A percentile compares a stretch with the other conserved stretches of the same genome.
Evolutionary conservation across 1,284 basidiomycete species (phyloP).

Genomic region (Volvariella surrecta): DNA sequence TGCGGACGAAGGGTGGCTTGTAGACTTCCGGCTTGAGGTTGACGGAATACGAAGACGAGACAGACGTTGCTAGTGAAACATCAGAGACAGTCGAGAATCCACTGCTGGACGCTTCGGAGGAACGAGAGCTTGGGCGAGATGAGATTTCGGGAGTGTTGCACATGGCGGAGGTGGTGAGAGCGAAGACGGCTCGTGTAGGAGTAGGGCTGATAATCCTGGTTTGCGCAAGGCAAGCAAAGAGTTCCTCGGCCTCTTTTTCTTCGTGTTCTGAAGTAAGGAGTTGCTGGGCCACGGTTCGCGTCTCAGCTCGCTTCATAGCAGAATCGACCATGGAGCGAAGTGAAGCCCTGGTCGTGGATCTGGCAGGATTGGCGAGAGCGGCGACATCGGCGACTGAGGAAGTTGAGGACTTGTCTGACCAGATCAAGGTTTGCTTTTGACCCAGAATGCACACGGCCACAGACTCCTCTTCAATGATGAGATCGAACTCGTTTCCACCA

Average conservation of each 20-base stretch:
- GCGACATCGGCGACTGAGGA: constrained; percentile 11
- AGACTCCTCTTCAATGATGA: constrained; percentile 57
- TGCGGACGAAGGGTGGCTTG: constrained; percentile 4
- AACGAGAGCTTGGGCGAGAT: constrained; percentile 26
- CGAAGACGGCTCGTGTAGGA: constrained; percentile 48
- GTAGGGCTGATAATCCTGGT: constrained; percentile 53
- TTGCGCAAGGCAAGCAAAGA: constrained; percentile 60
- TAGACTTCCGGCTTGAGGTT: constrained; percentile 1
- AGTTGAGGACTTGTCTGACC: constrained; percentile 35
- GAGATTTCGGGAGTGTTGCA: background rate
- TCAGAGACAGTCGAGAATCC: constrained; percentile 19
- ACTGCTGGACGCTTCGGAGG: constrained; percentile 26
- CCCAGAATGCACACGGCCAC: constrained; percentile 44
- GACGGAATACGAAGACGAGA: constrained; percentile 11
- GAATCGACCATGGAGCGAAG: constrained; percentile 12
- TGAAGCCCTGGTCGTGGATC: constrained; percentile 6
- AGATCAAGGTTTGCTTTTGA: constrained; percentile 24
- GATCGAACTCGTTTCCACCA: constrained; percentile 55
- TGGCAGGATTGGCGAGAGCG: constrained; percentile 15
- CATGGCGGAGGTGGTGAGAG: constrained; percentile 26
- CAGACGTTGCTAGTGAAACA: constrained; percentile 19
- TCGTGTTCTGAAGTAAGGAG: constrained; percentile 50
- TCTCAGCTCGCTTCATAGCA: constrained; percentile 12
- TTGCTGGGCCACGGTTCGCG: constrained; percentile 50
- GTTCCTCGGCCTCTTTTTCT: constrained; percentile 43